phyloP scores from a whole-genome alignment of 805 yeast genomes.

The Barnettozyma sp. region DNA sequence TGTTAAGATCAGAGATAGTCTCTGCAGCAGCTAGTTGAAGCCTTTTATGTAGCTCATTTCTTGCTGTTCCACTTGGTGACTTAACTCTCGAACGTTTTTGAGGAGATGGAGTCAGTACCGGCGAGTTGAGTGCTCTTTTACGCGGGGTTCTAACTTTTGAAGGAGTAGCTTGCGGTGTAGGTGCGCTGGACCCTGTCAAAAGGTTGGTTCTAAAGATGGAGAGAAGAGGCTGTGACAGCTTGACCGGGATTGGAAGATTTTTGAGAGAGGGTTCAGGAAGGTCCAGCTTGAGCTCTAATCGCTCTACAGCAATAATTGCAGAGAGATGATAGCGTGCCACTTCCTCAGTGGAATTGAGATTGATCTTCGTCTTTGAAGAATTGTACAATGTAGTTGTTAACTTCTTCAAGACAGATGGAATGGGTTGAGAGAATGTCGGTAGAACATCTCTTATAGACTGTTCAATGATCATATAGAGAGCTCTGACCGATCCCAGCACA shows the following conservation, averaged over 20 bases:
- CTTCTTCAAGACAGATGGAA: conserved; percentile 34
- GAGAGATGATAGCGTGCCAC: conserved; percentile 63
- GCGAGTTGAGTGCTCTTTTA: conserved; percentile 6
- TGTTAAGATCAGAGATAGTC: too few species aligned
- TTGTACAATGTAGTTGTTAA: conserved; percentile 30
- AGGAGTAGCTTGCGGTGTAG: conserved; percentile 3
- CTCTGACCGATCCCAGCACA: too few species aligned
- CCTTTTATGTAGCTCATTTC: conserved; percentile 25
- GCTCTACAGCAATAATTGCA: conserved; percentile 53
- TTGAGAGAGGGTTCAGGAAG: conserved; percentile 44
- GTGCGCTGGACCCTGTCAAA: conserved; percentile 2
- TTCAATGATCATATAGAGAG: conserved; percentile 20
- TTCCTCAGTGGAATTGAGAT: conserved; percentile 48
- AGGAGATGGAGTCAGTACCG: conserved; percentile 11
- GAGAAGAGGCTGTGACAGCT: conserved; percentile 31
- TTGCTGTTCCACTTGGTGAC: conserved; percentile 18
- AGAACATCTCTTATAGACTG: conserved; percentile 42
- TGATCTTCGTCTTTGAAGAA: conserved; percentile 44
- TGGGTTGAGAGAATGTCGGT: conserved; percentile 40
- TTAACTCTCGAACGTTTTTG: conserved; percentile 17
- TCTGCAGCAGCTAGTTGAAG: conserved; percentile 26
- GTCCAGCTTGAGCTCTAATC: conserved; percentile 34
- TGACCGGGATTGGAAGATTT: conserved; percentile 52
- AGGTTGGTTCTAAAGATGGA: conserved; percentile 2
- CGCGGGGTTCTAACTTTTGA: conserved; percentile 4